phyloP scores from a whole-genome alignment of 139 green algal genomes.

The Eudorina sp. region DNA sequence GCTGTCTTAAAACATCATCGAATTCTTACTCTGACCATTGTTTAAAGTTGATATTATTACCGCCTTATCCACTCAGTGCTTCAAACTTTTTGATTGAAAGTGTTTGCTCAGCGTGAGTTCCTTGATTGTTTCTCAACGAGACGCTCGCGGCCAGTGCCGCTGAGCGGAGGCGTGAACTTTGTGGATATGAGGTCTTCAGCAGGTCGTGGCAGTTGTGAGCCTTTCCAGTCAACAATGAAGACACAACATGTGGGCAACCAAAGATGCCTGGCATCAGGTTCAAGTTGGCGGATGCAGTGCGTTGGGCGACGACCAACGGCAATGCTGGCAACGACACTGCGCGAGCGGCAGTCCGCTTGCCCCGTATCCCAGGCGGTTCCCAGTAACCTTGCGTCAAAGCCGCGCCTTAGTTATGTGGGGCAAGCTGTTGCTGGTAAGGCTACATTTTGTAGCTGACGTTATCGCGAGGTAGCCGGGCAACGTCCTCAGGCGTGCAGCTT shows the following conservation, averaged over 20 bases:
- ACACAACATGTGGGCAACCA: background rate
- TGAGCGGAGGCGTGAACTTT: background rate
- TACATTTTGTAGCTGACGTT: background rate
- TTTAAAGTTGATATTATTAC: too few relatives aligned
- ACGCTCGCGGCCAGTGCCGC: constrained; percentile 18
- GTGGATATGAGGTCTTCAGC: background rate
- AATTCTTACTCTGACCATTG: too few relatives aligned
- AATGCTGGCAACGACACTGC: constrained; percentile 11
- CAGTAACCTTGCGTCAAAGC: background rate
- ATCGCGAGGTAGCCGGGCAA: too few relatives aligned
- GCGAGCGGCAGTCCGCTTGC: background rate
- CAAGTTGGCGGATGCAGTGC: background rate
- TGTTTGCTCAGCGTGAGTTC: too few relatives aligned
- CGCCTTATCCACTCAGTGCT: too few relatives aligned
- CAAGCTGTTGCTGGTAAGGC: constrained; percentile 13
- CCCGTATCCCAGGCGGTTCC: constrained; percentile 12
- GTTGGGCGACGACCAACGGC: constrained; percentile 9
- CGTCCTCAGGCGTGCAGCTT: too few relatives aligned
- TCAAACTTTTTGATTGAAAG: too few relatives aligned
- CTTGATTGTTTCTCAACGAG: too few relatives aligned
- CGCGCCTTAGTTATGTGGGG: constrained; percentile 35
- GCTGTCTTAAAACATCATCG: too few relatives aligned
- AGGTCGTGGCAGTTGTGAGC: background rate
- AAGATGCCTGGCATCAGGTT: constrained; percentile 8
- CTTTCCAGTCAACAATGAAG: background rate